Conservation (phyloP, 768 basidiomycete species). For the Russula sp. region DNA sequence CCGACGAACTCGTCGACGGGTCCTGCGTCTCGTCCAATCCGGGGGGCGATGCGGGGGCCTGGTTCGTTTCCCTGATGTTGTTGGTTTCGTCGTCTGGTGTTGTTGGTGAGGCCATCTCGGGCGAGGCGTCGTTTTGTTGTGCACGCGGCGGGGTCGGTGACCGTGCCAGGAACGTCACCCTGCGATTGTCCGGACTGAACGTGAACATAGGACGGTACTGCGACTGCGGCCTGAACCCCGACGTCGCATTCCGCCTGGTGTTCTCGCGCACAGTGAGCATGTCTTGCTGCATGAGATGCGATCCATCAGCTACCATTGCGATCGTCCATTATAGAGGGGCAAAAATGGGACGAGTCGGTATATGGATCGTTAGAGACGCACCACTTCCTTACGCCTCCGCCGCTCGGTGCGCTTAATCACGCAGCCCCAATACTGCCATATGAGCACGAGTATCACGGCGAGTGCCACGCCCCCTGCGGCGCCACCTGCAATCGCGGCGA, state of each 20-base stretch:
- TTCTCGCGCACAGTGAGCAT: conserved; percentile 34
- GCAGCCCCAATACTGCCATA: conserved; percentile 45
- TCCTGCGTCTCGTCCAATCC: neutral
- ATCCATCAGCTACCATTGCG: neutral
- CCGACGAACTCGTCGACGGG: neutral
- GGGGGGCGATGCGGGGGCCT: neutral
- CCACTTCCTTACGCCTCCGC: conserved; percentile 30
- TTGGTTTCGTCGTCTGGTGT: neutral
- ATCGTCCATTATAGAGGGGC: neutral
- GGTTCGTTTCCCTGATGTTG: neutral
- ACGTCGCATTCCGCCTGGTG: conserved; percentile 37
- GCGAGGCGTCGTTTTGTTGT: neutral
- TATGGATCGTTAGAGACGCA: conserved; percentile 21
- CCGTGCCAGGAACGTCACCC: conserved; percentile 36
- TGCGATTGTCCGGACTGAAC: conserved; percentile 27
- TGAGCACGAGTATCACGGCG: conserved; percentile 37
- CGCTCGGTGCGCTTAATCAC: conserved; percentile 35
- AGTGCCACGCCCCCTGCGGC: conserved; percentile 42
- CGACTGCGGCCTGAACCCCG: conserved; percentile 16
- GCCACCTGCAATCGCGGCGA: conserved; percentile 48
- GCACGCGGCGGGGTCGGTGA: neutral
- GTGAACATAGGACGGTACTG: conserved; percentile 11
- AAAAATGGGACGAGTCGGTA: neutral
- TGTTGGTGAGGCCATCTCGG: neutral
- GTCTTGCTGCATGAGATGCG: conserved; percentile 24